Percentiles rank a stretch among this genome's conserved stretches.
phyloP scores from a whole-genome alignment of 306 rosid genomes.

The Morella rubra region DNA sequence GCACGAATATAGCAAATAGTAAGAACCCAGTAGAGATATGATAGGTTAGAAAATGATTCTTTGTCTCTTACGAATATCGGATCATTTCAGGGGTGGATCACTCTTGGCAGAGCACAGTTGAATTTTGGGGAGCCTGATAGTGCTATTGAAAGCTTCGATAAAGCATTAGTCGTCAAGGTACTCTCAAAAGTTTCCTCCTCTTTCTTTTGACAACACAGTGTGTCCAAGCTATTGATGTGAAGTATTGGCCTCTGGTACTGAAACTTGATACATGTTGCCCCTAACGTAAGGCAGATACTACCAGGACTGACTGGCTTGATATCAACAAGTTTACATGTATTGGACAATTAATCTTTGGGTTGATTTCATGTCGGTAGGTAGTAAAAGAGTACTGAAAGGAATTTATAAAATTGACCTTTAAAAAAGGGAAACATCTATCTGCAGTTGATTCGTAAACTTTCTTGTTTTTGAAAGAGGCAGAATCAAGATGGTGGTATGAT shows the following conservation, averaged over 20 bases:
- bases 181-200: constrained; percentile 20
- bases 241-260: background rate
- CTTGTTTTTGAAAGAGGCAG: background rate
- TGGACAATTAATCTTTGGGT: background rate
- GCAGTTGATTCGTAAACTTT: background rate
- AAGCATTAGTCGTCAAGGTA: constrained; percentile 80
- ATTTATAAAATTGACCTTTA: background rate
- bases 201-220: constrained; percentile 9
- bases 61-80: constrained; percentile 22
- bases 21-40: constrained; percentile 11
- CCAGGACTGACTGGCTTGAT: background rate
- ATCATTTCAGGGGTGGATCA: constrained; percentile 74
- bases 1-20: background rate
- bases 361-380: background rate
- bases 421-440: background rate
- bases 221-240: background rate
- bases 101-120: constrained; percentile 93
- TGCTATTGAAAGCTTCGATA: constrained; percentile 79
- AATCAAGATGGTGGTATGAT: background rate
- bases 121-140: constrained; percentile 92
- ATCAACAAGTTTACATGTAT: background rate
- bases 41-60: background rate
- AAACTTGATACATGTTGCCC: background rate
- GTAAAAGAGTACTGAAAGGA: background rate
- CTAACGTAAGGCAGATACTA: background rate